Evolutionary conservation across 176 grass and related monocot species (phyloP).

Genomic region (Elaeis guineensis): DNA sequence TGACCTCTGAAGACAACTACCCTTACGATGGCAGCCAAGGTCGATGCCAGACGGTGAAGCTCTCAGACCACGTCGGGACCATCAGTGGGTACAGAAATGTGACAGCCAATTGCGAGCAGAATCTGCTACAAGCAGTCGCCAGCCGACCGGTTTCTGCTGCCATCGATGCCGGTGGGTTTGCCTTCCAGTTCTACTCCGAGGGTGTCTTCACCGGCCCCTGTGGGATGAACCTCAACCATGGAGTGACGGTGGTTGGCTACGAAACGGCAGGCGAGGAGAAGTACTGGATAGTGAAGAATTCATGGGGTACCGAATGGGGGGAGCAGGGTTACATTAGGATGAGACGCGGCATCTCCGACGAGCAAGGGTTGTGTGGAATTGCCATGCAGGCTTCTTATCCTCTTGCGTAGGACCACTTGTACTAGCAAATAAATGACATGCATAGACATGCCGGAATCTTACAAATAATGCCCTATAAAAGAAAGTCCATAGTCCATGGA

Average conservation of each 20-base stretch:
- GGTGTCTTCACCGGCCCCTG: conserved; percentile 33
- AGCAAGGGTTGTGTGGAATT: conserved; percentile 29
- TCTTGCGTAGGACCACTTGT: background rate
- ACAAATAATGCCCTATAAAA: too few species aligned
- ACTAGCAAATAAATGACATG: too few species aligned
- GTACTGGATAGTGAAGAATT: conserved; percentile 42
- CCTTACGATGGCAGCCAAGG: conserved; percentile 17
- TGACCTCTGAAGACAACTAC: conserved; percentile 24
- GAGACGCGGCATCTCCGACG: conserved; percentile 3
- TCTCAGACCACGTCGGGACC: conserved; percentile 13
- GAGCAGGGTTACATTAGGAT: conserved; percentile 34
- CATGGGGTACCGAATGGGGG: conserved; percentile 31
- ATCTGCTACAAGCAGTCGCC: conserved; percentile 17
- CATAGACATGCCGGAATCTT: too few species aligned
- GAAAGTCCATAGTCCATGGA: too few species aligned
- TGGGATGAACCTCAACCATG: conserved; percentile 23
- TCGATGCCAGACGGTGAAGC: background rate
- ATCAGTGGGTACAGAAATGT: conserved; percentile 33
- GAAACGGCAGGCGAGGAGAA: conserved; percentile 9
- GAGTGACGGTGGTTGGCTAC: conserved; percentile 29
- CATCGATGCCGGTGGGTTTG: conserved; percentile 27
- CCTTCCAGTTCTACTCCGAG: conserved; percentile 27
- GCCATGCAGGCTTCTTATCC: conserved; percentile 30
- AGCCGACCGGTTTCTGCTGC: conserved; percentile 31
- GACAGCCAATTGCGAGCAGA: conserved; percentile 16